Evolutionary conservation across 2,329 filamentous ascomycete species (phyloP), one percentile per base, ranked within the genome.

Genomic region (Diaporthe humulicola): DNA sequence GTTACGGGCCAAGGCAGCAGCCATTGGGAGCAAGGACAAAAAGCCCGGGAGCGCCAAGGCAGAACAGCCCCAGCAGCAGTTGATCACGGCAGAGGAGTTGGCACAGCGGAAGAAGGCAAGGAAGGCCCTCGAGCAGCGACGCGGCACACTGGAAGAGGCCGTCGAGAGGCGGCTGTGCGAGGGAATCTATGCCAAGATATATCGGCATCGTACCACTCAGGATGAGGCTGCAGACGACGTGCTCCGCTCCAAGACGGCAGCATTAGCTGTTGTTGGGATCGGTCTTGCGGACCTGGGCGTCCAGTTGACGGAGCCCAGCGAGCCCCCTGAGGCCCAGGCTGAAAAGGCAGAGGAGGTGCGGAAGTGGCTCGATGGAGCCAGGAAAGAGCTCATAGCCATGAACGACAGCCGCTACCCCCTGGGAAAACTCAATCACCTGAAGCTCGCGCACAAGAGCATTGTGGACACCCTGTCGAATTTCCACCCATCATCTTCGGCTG

Each of bases 141-240:
- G 92, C 56, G 83, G 90, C 4, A 88, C 93, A 14, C 84, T 98
- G 40, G 96, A 99, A 83, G 97, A 99, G 83, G 95, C 95, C 5
- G 94, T 98, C 0, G 97, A 99, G 82, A 91, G 94, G 77, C 91
- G 94, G 77, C 90, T 96, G 15, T 97, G 95, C 81, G 95, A 98
- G 81, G 92, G 93, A 71, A 92, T 96, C 60, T 98, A 98, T 81
- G 89, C 93, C 74, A 93, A 94, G 77, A 95, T 99, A 81, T 99
- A 96, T 89, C 92, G 95, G 61, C 97, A 99, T 82, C 91, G 93
- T 75, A 97, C 90, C 81, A 98, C 96, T 0, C 93, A 98, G 80
- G 97, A 99, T 81, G 96, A 98, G 83, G 96, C 97, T 17, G 91
- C 96, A 80, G 97, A 99, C 81, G 96, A 98, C 80, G 98, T 98